Conservation (phyloP, 345 rosid genomes). For the Acer yangbiense region DNA sequence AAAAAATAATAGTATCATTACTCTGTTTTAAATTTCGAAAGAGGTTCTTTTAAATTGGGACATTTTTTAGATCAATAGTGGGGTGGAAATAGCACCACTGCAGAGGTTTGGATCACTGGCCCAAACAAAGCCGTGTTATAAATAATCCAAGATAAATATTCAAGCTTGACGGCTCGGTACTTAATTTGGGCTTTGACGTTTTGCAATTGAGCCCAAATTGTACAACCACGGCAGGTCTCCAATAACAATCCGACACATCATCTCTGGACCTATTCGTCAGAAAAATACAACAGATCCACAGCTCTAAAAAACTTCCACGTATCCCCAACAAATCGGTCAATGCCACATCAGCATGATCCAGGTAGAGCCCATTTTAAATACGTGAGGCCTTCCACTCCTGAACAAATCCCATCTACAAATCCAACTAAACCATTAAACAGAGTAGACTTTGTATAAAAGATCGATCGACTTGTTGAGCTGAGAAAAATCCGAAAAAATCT, state of each 20-base stretch:
- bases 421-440: not conserved
- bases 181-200: not conserved
- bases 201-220: not conserved
- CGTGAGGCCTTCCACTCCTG: not conserved
- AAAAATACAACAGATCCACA: not conserved
- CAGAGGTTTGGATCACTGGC: not conserved
- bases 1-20: no score
- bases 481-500: not conserved
- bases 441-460: not conserved
- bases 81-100: not conserved
- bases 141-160: not conserved
- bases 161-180: not conserved
- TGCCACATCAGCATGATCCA: conserved; percentile 14
- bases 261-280: not conserved
- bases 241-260: conserved; percentile 27
- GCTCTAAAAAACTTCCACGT: not conserved
- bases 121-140: not conserved
- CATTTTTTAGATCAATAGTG: not conserved
- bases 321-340: not conserved
- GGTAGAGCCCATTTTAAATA: not conserved
- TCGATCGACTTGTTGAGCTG: not conserved
- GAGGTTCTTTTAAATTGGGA: no score
- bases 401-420: conserved; percentile 5
- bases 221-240: not conserved
- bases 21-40: no score